phyloP scores from a whole-genome alignment of 2,329 filamentous ascomycete genomes.

The Pyricularia sp. region DNA sequence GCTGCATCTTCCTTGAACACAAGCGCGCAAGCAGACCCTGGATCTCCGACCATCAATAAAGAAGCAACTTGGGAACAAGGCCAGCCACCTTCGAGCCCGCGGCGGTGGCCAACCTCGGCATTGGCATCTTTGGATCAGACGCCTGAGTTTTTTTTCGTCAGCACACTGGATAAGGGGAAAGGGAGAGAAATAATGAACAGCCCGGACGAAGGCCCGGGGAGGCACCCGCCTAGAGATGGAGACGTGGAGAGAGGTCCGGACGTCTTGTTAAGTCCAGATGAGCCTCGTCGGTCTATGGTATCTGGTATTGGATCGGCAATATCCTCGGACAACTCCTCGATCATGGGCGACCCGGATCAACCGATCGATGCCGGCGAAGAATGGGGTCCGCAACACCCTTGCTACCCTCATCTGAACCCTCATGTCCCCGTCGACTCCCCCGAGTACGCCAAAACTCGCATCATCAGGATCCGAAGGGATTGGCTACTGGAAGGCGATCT shows the following conservation, averaged over 20 bases:
- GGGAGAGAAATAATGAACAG: slow-evolving; percentile 30
- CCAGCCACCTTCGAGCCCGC: neutral
- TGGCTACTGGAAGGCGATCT: slow-evolving; percentile 87
- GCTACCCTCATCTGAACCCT: slow-evolving; percentile 86
- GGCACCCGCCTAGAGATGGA: slow-evolving; percentile 27
- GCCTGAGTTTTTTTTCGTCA: neutral
- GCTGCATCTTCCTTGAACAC: slow-evolving; percentile 13
- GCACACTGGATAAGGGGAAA: slow-evolving; percentile 22
- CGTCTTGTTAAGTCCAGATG: slow-evolving; percentile 16
- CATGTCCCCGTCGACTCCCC: slow-evolving; percentile 73
- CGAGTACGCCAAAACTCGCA: slow-evolving; percentile 68
- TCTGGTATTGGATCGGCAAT: slow-evolving; percentile 46
- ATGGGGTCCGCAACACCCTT: slow-evolving; percentile 92
- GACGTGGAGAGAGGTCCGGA: slow-evolving; percentile 48
- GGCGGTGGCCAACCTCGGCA: neutral
- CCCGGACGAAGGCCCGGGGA: slow-evolving; percentile 22
- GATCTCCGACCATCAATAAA: slow-evolving; percentile 4
- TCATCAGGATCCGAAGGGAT: slow-evolving; percentile 85
- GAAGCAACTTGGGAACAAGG: neutral
- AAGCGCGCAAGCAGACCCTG: slow-evolving; percentile 11
- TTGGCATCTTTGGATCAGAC: neutral
- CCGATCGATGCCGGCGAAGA: slow-evolving; percentile 61
- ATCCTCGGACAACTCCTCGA: slow-evolving; percentile 49
- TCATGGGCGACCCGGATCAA: slow-evolving; percentile 53
- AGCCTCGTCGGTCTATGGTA: slow-evolving; percentile 35